A percentile compares a stretch with the other conserved stretches of the same genome.
phyloP scores from a whole-genome alignment of 192 early-diverging fungal species.

The Haplosporangium gracile region DNA sequence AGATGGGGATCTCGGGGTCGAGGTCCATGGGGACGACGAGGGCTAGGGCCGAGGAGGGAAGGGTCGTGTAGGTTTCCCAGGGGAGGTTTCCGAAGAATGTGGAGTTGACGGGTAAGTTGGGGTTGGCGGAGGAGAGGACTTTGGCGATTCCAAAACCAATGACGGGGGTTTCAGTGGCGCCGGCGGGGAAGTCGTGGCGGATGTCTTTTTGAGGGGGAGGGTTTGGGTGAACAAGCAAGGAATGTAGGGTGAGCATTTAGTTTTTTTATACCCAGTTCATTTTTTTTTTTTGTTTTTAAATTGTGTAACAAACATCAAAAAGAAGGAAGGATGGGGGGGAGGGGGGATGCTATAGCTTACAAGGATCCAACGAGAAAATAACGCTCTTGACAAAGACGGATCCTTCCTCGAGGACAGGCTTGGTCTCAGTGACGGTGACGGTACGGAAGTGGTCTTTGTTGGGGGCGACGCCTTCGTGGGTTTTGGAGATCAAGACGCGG shows the following conservation, averaged over 20 bases:
- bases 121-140: constrained; percentile 5
- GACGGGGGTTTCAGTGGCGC: neutral
- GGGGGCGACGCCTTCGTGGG: constrained; percentile 13
- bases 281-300: neutral
- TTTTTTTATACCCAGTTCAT: no score
- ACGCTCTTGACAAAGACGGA: constrained; percentile 8
- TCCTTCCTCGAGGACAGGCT: constrained; percentile 40
- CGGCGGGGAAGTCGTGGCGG: constrained; percentile 5
- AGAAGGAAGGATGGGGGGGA: neutral
- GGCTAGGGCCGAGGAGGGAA: constrained; percentile 39
- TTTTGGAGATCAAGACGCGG: constrained; percentile 20
- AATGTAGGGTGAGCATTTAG: no score
- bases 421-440: neutral
- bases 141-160: constrained; percentile 17
- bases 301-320: neutral
- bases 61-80: constrained; percentile 56
- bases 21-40: constrained; percentile 61
- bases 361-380: constrained; percentile 10
- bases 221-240: no score
- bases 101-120: constrained; percentile 63
- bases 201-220: neutral
- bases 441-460: constrained; percentile 8
- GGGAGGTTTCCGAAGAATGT: constrained; percentile 69
- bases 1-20: constrained; percentile 39
- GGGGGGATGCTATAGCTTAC: neutral